phyloP scores from a whole-genome alignment of 805 yeast species.

The Saturnispora mendoncae region DNA sequence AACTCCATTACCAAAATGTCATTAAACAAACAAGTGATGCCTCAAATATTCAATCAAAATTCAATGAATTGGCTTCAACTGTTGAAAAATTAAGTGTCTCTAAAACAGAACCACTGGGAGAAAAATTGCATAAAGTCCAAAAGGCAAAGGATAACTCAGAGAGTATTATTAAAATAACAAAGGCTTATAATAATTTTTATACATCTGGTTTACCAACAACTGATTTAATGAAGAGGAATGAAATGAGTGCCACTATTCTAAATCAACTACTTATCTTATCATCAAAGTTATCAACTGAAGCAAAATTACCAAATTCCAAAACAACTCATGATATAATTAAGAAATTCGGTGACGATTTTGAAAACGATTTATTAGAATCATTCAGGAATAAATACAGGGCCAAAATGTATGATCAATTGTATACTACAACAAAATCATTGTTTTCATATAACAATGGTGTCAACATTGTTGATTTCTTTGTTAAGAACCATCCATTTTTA shows the following conservation, averaged over 20 bases:
- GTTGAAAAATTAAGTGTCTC: slow-evolving; percentile 46
- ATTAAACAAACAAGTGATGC: slow-evolving; percentile 39
- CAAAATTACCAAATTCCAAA: slow-evolving; percentile 33
- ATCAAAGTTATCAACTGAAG: slow-evolving; percentile 49
- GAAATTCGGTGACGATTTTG: slow-evolving; percentile 70
- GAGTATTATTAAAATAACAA: slow-evolving; percentile 62
- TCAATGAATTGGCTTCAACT: slow-evolving; percentile 41
- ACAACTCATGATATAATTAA: slow-evolving; percentile 41
- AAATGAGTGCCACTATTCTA: slow-evolving; percentile 54
- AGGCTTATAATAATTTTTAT: slow-evolving; percentile 70
- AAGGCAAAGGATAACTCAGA: slow-evolving; percentile 64
- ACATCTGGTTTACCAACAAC: slow-evolving; percentile 41
- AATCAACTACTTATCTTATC: slow-evolving; percentile 59
- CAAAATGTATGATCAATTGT: slow-evolving; percentile 62
- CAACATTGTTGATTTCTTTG: slow-evolving; percentile 72
- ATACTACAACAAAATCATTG: slow-evolving; percentile 64
- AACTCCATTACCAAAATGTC: slow-evolving; percentile 60
- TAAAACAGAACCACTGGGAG: slow-evolving; percentile 62
- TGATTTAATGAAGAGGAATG: slow-evolving; percentile 39
- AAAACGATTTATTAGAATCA: slow-evolving; percentile 53
- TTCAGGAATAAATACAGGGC: slow-evolving; percentile 69
- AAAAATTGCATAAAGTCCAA: slow-evolving; percentile 55
- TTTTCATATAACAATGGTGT: slow-evolving; percentile 79
- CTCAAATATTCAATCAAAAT: slow-evolving; percentile 36
- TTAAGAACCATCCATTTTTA: slow-evolving; percentile 69